These are phyloP conservation scores for Geranium incanum DNA, from an alignment of 441 rosid genomes.

Conservation along the genomic window DNA sequence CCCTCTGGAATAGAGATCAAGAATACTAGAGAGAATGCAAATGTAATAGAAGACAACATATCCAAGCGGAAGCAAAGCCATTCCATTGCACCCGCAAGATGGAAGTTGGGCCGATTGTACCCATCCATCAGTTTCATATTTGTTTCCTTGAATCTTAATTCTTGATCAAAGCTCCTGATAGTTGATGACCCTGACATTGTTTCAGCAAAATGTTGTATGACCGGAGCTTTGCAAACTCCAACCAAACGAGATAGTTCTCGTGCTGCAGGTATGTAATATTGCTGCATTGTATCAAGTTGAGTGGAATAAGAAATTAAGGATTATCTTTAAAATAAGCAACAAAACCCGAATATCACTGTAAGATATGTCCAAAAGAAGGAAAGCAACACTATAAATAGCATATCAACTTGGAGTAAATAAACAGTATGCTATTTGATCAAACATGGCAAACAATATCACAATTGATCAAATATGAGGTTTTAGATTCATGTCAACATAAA, in stretches of 20 bases:
- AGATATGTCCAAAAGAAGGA: too few species aligned
- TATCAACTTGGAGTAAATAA: too few species aligned
- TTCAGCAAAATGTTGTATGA: constrained; percentile 85
- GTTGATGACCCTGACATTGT: constrained; percentile 74
- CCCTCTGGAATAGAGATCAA: constrained; percentile 59
- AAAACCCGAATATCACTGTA: too few species aligned
- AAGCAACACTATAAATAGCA: too few species aligned
- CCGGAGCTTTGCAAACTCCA: constrained; percentile 76
- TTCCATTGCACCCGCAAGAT: constrained; percentile 63
- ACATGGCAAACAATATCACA: too few species aligned
- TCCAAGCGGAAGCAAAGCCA: constrained; percentile 85
- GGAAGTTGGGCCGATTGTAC: constrained; percentile 66
- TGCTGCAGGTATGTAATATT: constrained; percentile 72
- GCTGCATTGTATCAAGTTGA: constrained; percentile 34
- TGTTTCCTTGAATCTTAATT: constrained; percentile 51
- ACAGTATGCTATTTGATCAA: too few species aligned
- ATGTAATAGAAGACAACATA: constrained; percentile 58
- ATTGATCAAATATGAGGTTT: too few species aligned
- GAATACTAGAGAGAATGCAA: constrained; percentile 60
- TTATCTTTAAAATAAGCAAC: too few species aligned
- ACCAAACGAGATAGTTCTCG: constrained; percentile 69
- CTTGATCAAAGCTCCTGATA: constrained; percentile 77
- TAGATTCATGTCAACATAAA: too few species aligned
- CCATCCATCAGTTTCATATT: constrained; percentile 62
- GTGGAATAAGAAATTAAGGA: too few species aligned